phyloP scores from a whole-genome alignment of 2,329 filamentous ascomycete genomes.

The Pseudogymnoascus sp. region DNA sequence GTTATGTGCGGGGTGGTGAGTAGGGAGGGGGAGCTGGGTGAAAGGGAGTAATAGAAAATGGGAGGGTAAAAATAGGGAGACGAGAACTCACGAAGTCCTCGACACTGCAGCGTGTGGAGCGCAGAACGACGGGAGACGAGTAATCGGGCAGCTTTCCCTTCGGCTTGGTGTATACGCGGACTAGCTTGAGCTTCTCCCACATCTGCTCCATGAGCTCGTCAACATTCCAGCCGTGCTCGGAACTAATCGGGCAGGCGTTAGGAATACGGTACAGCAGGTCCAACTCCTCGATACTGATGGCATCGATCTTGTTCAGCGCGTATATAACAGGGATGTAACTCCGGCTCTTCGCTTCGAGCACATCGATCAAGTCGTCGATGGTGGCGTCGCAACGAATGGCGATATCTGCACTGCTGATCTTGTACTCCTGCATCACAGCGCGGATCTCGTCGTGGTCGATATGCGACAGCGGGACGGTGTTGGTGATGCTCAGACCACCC shows the following conservation, averaged over 20 bases:
- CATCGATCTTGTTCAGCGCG: constrained; percentile 97
- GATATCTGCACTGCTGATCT: constrained; percentile 93
- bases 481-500: constrained; percentile 93
- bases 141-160: constrained; percentile 95
- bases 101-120: constrained; percentile 74
- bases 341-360: constrained; percentile 88
- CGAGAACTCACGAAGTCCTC: constrained; percentile 82
- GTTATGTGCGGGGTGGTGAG: constrained; percentile 1
- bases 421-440: constrained; percentile 95
- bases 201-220: constrained; percentile 95
- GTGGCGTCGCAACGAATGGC: constrained; percentile 97
- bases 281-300: constrained; percentile 94
- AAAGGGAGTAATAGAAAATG: neutral
- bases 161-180: constrained; percentile 94
- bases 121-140: constrained; percentile 79
- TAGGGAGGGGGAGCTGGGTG: neutral
- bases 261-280: constrained; percentile 95
- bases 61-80: neutral
- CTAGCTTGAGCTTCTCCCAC: constrained; percentile 94
- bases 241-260: constrained; percentile 94
- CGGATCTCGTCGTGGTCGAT: constrained; percentile 96
- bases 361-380: constrained; percentile 91
- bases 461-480: constrained; percentile 82
- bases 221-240: constrained; percentile 95
- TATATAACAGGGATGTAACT: constrained; percentile 99